phyloP scores from a whole-genome alignment of 1,284 basidiomycete genomes.

The Neotropicomus parvogracilis region DNA sequence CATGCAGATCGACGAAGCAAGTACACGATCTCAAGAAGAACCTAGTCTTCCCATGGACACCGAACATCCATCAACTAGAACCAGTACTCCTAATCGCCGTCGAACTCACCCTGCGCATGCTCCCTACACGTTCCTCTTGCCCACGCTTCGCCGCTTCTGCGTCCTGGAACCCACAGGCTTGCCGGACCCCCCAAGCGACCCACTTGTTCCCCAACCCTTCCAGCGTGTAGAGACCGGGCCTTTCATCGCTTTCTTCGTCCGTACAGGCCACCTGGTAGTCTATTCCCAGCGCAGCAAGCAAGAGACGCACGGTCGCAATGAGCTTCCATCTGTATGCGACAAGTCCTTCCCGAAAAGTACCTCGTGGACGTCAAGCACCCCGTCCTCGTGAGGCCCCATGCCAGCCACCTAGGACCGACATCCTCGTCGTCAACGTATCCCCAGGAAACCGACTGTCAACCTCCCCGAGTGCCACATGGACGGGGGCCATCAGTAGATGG shows the following conservation, averaged over 20 bases:
- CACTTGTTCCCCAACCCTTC: conserved; percentile 14
- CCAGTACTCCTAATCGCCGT: no score
- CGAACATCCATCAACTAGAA: no score
- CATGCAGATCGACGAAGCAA: no score
- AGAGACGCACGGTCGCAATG: conserved; percentile 5
- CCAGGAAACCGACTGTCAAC: conserved; percentile 20
- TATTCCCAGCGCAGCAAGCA: conserved; percentile 14
- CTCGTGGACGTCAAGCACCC: neutral
- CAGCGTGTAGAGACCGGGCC: neutral
- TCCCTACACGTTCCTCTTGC: neutral
- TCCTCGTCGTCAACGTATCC: conserved; percentile 10
- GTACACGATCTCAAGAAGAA: no score
- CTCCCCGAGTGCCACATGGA: conserved; percentile 8
- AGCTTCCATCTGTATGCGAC: conserved; percentile 10
- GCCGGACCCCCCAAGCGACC: conserved; percentile 14
- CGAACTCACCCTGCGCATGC: neutral
- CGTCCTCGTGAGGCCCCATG: conserved; percentile 7
- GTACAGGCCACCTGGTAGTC: conserved; percentile 11
- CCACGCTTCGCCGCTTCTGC: neutral
- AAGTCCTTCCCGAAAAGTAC: conserved; percentile 10
- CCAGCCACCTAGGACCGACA: conserved; percentile 4
- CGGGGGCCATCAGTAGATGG: neutral
- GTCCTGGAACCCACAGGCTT: conserved; percentile 14
- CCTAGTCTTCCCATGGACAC: no score
- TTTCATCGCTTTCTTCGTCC: conserved; percentile 1